Percentiles rank a stretch among this genome's conserved stretches.
Evolutionary conservation across 164 flowering plant genomes (phyloP).

Genomic region (Protea cynaroides): DNA sequence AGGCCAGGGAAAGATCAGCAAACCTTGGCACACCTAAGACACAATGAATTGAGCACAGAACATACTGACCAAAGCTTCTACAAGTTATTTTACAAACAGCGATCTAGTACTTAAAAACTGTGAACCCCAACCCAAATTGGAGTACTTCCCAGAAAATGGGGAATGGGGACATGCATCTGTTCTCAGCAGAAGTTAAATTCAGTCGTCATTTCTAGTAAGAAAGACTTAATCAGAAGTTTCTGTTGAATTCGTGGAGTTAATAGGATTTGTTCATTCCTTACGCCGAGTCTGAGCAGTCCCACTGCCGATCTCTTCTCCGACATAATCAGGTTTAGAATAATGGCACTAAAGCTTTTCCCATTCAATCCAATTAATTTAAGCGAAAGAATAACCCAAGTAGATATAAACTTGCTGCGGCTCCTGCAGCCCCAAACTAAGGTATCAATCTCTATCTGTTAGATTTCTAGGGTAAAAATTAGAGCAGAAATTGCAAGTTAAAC

Average conservation of each 20-base stretch:
- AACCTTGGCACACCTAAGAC: background rate
- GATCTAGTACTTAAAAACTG: too few relatives aligned
- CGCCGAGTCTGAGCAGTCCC: background rate
- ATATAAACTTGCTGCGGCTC: background rate
- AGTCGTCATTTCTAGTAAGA: too few relatives aligned
- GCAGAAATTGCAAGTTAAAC: background rate
- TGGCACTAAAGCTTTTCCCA: too few relatives aligned
- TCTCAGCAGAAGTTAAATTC: too few relatives aligned
- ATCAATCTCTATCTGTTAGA: background rate
- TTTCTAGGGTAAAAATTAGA: background rate
- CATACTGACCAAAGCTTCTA: background rate
- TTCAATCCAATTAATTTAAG: too few relatives aligned
- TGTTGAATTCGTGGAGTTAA: background rate
- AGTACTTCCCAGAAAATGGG: background rate
- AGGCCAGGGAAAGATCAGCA: background rate
- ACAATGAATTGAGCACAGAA: background rate
- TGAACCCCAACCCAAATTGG: background rate
- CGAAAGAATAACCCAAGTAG: background rate
- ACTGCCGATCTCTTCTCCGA: background rate
- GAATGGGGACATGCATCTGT: background rate
- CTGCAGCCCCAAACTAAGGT: background rate
- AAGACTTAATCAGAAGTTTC: background rate
- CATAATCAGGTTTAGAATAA: too few relatives aligned
- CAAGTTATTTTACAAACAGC: background rate
- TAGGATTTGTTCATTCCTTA: background rate